Conservation (phyloP, 1,139 yeast genomes). For the Hemisphaericaspora subhashii region DNA sequence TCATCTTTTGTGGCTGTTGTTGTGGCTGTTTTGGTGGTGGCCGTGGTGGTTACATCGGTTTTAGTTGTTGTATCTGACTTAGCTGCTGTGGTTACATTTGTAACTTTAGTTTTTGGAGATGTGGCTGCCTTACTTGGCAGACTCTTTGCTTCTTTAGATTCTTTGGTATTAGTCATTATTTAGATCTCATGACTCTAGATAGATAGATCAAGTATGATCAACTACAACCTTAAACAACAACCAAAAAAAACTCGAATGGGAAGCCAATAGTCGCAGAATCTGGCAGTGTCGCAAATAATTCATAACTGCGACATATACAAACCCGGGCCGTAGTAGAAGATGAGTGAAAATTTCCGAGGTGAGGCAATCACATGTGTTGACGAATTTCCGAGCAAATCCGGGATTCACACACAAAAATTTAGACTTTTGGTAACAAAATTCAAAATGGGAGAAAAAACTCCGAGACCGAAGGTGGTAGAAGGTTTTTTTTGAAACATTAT, state of each 20-base stretch:
- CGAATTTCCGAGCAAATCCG: conserved; percentile 4
- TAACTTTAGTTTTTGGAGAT: conserved; percentile 4
- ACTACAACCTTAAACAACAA: too few species aligned
- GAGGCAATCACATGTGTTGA: neutral
- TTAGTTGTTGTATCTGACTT: neutral
- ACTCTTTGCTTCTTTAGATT: conserved; percentile 6
- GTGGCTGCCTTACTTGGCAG: conserved; percentile 8
- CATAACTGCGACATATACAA: neutral
- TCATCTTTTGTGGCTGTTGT: conserved; percentile 1
- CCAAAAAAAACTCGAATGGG: too few species aligned
- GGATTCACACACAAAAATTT: too few species aligned
- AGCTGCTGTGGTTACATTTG: neutral
- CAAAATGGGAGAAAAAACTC: conserved; percentile 9
- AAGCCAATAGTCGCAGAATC: neutral
- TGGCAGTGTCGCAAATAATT: neutral
- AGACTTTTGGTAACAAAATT: too few species aligned
- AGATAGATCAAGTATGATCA: too few species aligned
- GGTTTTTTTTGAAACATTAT: too few species aligned
- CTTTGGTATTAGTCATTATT: conserved; percentile 5
- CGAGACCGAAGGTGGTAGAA: conserved; percentile 10
- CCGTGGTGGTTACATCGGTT: neutral
- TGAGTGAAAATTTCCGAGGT: conserved; percentile 2
- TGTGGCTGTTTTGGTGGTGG: neutral
- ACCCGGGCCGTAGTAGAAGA: neutral
- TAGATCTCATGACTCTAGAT: too few species aligned